Evolutionary conservation across 805 yeast genomes (phyloP), one percentile per base, ranked within the genome.

Genomic region (Candida nanaspora): DNA sequence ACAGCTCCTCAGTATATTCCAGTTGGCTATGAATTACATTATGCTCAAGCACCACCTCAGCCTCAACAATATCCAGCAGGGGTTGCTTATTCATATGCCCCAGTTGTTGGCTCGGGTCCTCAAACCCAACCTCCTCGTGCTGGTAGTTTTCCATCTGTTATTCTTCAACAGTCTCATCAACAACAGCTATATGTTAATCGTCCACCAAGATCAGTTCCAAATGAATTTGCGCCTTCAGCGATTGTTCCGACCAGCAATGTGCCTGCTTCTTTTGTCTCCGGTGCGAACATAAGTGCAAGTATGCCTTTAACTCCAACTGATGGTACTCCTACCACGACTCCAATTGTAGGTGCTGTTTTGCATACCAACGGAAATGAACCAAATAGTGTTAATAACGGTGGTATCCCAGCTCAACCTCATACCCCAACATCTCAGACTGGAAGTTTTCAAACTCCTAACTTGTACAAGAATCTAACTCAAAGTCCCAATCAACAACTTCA

Each of bases 131-230:
- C 35, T 14, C 33, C 43, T 28, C 29, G 22, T 36, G 20, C 41
- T 27, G 16, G 37, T 40, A 8, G 36, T 40, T 6, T 30, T 40
- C 11, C 37, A 31, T 4, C 26, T 8, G 33, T 29, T 15, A 20
- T 27, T 22, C 39, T 29, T 26, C 26, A 23, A 44, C 34, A n/a
- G 33, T 40, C 31, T 37, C 49, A 32, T 15, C 35, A 35, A 33
- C 48, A 43, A 30, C 49, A 38, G 20, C 35, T 38, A 27, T 15
- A 27, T 10, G 11, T 11, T 8, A 23, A 23, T 11, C 35, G 53
- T 6, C 40, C 45, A 15, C 55, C 53, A 3, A 43, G 50, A 16
- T 49, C 55, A 1, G 39, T 49, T 20, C 55, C 57, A 6, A 42
- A 46, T 38, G 55, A 49, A 19, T 36, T 32, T 36, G 32, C 33